A percentile compares a stretch with the other conserved stretches of the same genome.
Evolutionary conservation across 257 asterid species (phyloP).

Genomic region (Galeopsis tetrahit): DNA sequence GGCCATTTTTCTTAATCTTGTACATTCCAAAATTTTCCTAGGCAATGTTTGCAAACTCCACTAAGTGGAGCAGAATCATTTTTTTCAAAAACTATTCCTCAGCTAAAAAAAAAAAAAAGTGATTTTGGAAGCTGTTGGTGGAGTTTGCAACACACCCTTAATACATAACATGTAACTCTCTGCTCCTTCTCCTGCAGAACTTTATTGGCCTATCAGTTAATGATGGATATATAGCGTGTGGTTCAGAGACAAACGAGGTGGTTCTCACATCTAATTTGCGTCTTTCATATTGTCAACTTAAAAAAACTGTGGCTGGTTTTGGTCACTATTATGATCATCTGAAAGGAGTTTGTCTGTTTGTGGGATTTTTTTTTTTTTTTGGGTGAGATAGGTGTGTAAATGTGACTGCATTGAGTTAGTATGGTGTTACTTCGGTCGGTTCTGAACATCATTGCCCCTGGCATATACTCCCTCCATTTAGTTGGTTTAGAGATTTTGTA

Average conservation of each 20-base stretch:
- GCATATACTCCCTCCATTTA: not conserved
- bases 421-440: not conserved
- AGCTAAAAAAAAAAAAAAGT: too few species aligned
- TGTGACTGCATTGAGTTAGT: conserved; percentile 5
- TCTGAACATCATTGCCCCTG: conserved; percentile 6
- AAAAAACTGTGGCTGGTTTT: conserved; percentile 11
- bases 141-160: not conserved
- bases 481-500: too few species aligned
- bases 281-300: conserved; percentile 23
- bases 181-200: conserved; percentile 63
- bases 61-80: too few species aligned
- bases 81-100: too few species aligned
- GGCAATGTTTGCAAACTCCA: too few species aligned
- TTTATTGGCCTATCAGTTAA: conserved; percentile 92
- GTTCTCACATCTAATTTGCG: conserved; percentile 26
- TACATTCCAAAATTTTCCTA: not conserved
- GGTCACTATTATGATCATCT: conserved; percentile 8
- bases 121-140: too few species aligned
- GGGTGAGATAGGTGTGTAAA: not conserved
- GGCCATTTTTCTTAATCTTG: conserved; percentile 22
- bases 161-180: conserved; percentile 29
- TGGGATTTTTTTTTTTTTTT: not conserved
- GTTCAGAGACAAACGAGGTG: conserved; percentile 97
- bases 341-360: not conserved
- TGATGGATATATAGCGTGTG: conserved; percentile 92